A percentile compares a stretch with the other conserved stretches of the same genome.
Evolutionary conservation across 129 eudicot species (phyloP).

Genomic region (Artemisia tridentata): DNA sequence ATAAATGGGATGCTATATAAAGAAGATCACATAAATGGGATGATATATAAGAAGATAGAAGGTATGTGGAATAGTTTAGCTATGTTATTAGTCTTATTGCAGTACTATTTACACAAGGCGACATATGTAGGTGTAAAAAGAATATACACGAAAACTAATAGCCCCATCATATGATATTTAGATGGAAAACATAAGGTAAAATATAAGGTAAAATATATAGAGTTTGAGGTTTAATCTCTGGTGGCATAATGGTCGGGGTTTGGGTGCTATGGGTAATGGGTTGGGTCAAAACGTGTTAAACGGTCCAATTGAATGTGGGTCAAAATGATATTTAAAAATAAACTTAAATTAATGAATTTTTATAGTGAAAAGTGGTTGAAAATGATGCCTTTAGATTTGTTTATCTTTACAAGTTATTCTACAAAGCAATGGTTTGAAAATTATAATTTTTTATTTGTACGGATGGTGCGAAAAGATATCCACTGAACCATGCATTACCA

Average conservation of each 20-base stretch:
- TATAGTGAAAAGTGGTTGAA: neutral
- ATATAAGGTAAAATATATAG: neutral
- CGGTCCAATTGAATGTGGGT: neutral
- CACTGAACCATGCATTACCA: too few species aligned
- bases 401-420: neutral
- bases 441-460: too few species aligned
- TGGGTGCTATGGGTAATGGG: neutral
- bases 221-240: conserved; percentile 3
- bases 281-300: neutral
- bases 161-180: too few species aligned
- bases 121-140: too few species aligned
- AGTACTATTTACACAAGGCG: too few species aligned
- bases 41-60: too few species aligned
- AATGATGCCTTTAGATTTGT: neutral
- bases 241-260: neutral
- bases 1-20: too few species aligned
- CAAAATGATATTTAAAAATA: neutral
- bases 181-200: too few species aligned
- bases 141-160: too few species aligned
- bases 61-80: too few species aligned
- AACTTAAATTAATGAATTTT: neutral
- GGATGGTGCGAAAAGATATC: neutral
- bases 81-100: too few species aligned
- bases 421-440: neutral
- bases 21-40: too few species aligned